phyloP scores from a whole-genome alignment of 345 rosid genomes.

The Zanthoxylum bungeanum region DNA sequence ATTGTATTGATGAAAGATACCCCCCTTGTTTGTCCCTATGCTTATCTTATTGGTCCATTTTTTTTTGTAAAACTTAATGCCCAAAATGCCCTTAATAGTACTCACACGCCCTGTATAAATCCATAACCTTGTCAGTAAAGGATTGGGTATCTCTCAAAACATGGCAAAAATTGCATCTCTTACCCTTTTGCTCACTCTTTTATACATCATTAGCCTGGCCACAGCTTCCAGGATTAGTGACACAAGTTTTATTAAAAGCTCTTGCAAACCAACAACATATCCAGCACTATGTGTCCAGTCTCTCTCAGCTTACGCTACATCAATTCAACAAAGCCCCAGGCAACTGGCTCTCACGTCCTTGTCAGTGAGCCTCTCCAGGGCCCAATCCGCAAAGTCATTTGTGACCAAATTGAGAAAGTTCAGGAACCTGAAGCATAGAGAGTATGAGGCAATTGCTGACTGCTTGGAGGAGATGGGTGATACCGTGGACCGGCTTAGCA shows the following conservation, averaged over 20 bases:
- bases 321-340: constrained; percentile 52
- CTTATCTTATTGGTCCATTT: no score
- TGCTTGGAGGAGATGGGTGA: neutral
- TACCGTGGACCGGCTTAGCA: neutral
- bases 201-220: no score
- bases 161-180: no score
- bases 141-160: no score
- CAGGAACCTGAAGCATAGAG: constrained; percentile 52
- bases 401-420: constrained; percentile 45
- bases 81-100: no score
- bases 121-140: no score
- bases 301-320: constrained; percentile 49
- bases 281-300: constrained; percentile 62
- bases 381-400: constrained; percentile 45
- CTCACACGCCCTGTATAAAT: no score
- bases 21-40: no score
- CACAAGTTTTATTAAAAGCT: constrained; percentile 50
- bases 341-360: constrained; percentile 69
- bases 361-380: constrained; percentile 51
- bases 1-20: no score
- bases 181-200: no score
- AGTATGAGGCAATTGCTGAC: constrained; percentile 53
- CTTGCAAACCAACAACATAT: constrained; percentile 64
- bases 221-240: no score
- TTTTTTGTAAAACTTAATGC: no score